Conservation (phyloP, 805 yeast genomes). For the Suhomyces xylopsoci region DNA sequence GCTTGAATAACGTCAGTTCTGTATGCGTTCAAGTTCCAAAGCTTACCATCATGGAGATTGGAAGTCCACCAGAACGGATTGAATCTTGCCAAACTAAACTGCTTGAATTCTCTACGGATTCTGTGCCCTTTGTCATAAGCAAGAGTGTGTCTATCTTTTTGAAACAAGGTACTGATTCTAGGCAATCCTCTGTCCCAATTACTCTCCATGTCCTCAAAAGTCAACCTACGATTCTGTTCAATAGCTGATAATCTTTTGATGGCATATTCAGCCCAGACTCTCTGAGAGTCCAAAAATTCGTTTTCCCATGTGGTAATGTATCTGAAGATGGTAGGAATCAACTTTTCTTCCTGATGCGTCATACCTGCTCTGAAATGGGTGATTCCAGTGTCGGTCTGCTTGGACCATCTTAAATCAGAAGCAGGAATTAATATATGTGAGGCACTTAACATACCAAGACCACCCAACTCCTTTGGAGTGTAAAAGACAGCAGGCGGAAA, state of each 20-base stretch:
- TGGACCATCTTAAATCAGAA: constrained; percentile 86
- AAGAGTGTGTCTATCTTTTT: constrained; percentile 89
- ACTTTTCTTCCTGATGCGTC: constrained; percentile 73
- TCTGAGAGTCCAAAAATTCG: constrained; percentile 87
- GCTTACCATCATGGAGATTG: constrained; percentile 87
- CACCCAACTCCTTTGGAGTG: constrained; percentile 96
- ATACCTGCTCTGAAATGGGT: constrained; percentile 94
- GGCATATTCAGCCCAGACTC: constrained; percentile 98
- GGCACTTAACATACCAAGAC: constrained; percentile 96
- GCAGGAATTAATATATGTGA: constrained; percentile 94
- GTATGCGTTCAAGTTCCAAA: constrained; percentile 92
- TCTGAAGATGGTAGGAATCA: constrained; percentile 90
- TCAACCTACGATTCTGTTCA: constrained; percentile 78
- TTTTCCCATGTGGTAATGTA: constrained; percentile 96
- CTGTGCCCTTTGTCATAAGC: constrained; percentile 96
- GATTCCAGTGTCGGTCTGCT: constrained; percentile 90
- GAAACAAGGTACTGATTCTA: constrained; percentile 90
- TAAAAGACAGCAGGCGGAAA: constrained; percentile 99
- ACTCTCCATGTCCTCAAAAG: constrained; percentile 90
- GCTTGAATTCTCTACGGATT: constrained; percentile 73
- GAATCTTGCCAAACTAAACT: constrained; percentile 63
- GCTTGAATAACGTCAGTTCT: constrained; percentile 96
- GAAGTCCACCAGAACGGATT: constrained; percentile 98
- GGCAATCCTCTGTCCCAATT: constrained; percentile 98
- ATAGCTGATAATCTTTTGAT: constrained; percentile 83